These are phyloP conservation scores for Neurospora sp. DNA, from an alignment of 495 filamentous ascomycete species.

Conservation along the genomic window DNA sequence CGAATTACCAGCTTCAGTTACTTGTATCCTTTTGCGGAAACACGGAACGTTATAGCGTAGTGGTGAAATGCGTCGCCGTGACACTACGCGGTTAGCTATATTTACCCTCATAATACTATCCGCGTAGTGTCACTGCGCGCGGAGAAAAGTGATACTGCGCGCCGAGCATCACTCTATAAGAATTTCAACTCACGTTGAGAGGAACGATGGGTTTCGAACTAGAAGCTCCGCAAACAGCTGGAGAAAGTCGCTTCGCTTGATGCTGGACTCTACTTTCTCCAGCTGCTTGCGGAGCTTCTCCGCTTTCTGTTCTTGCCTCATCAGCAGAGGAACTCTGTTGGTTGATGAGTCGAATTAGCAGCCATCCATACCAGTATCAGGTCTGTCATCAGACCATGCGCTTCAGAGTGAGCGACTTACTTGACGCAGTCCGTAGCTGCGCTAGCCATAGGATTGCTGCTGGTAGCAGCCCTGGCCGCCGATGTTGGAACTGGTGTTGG, in stretches of 20 bases:
- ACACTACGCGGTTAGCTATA: no score
- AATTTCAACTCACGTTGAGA: not conserved
- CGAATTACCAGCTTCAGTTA: no score
- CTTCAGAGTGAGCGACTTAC: not conserved
- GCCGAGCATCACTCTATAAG: no score
- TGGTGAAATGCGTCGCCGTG: no score
- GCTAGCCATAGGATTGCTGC: not conserved
- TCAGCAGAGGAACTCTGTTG: conserved; percentile 12
- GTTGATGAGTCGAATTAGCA: not conserved
- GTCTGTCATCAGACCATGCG: not conserved
- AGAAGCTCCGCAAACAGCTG: not conserved
- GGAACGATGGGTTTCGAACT: not conserved
- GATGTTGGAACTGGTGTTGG: not conserved
- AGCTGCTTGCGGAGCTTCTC: conserved; percentile 41
- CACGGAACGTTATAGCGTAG: no score
- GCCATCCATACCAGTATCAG: not conserved
- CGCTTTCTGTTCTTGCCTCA: conserved; percentile 35
- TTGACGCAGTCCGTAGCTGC: not conserved
- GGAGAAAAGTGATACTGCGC: no score
- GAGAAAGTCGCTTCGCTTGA: conserved; percentile 16
- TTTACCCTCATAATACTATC: no score
- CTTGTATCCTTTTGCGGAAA: no score
- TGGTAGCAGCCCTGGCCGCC: not conserved
- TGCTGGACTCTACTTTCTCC: conserved; percentile 41
- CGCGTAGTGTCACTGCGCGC: no score